phyloP scores from a whole-genome alignment of 2,329 filamentous ascomycete genomes.

The Coniochaeta hoffmannii region DNA sequence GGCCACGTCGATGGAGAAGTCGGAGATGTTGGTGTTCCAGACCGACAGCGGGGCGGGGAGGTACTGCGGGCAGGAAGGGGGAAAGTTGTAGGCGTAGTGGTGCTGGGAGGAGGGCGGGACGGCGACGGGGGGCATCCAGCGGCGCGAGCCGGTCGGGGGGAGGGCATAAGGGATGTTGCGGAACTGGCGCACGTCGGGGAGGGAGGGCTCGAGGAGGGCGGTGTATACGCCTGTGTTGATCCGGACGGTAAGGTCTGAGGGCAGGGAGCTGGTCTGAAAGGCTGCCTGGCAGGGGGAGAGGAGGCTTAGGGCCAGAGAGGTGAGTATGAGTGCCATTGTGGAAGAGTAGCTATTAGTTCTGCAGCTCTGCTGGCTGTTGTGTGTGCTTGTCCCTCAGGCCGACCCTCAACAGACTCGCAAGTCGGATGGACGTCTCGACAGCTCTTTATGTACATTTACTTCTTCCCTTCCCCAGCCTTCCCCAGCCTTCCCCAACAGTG shows the following conservation, averaged over 20 bases:
- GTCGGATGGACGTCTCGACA: not conserved
- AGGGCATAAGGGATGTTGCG: constrained; percentile 29
- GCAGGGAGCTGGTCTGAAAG: not conserved
- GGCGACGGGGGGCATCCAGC: constrained; percentile 15
- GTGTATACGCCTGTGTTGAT: constrained; percentile 25
- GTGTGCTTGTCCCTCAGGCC: too few relatives aligned
- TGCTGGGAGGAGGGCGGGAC: constrained; percentile 10
- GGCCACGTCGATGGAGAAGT: constrained; percentile 21
- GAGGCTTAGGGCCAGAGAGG: not conserved
- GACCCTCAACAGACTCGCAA: too few relatives aligned
- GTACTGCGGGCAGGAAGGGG: constrained; percentile 18
- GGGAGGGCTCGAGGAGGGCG: constrained; percentile 22
- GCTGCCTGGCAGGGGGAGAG: not conserved
- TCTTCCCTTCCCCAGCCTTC: not conserved
- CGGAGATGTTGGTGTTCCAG: constrained; percentile 21
- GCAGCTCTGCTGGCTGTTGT: too few relatives aligned
- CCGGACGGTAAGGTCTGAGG: constrained; percentile 16
- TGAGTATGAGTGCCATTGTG: not conserved
- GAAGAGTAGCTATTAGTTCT: not conserved
- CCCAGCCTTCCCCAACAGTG: too few relatives aligned
- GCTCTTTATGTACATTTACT: not conserved
- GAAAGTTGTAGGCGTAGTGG: constrained; percentile 13
- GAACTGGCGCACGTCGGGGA: constrained; percentile 27
- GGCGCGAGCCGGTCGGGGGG: constrained; percentile 19
- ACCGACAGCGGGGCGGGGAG: constrained; percentile 15